Conservation (phyloP, 2,329 filamentous ascomycete species). For the Alternaria triticimaculans region DNA sequence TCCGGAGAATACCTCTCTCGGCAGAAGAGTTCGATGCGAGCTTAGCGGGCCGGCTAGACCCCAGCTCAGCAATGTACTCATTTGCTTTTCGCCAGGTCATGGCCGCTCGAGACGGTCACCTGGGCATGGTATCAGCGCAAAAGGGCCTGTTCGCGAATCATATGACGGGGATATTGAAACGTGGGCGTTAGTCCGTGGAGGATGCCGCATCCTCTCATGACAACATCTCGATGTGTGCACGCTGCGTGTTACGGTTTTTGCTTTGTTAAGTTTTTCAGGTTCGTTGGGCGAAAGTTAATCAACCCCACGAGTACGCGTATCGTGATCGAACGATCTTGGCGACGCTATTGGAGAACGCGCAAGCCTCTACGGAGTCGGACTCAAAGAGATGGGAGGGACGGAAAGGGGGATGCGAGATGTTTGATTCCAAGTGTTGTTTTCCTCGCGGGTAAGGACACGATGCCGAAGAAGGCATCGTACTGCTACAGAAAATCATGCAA, state of each 20-base stretch:
- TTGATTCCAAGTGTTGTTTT: not conserved
- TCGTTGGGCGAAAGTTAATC: not conserved
- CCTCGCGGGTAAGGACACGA: no score
- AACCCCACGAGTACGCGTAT: not conserved
- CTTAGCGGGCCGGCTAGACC: not conserved
- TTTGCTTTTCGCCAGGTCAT: not conserved
- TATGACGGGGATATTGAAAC: not conserved
- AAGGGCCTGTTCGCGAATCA: not conserved
- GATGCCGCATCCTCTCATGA: not conserved
- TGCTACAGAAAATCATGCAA: not conserved
- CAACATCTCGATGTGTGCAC: not conserved
- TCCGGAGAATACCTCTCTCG: conserved; percentile 5
- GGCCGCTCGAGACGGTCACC: not conserved
- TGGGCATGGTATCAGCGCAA: not conserved
- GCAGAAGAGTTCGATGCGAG: conserved; percentile 2
- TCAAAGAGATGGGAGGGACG: not conserved
- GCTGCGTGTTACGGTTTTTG: not conserved
- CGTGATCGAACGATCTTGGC: not conserved
- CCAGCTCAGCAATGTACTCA: not conserved
- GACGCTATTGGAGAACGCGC: not conserved
- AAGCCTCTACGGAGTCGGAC: not conserved
- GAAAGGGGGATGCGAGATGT: not conserved
- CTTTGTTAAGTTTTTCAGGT: not conserved
- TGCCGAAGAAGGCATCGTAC: not conserved
- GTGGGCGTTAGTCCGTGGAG: not conserved